phyloP scores from a whole-genome alignment of 192 early-diverging fungal genomes.

The Haplosporangium gracile region DNA sequence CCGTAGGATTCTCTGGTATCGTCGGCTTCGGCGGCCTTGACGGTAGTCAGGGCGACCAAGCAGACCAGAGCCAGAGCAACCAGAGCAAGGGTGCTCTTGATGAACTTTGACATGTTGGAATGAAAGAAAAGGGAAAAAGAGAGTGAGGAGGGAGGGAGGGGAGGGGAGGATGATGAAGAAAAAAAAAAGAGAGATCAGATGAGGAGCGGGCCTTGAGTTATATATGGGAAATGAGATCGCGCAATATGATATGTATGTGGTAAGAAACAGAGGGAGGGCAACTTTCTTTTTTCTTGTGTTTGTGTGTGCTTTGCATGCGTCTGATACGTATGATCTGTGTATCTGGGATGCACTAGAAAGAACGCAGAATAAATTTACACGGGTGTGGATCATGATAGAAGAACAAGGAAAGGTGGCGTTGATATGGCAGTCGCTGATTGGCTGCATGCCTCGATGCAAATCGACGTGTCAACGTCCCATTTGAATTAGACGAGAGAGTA shows the following conservation, averaged over 20 bases:
- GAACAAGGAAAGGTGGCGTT: not conserved
- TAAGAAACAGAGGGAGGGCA: not conserved
- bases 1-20: slow-evolving; percentile 46
- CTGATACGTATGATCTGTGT: not conserved
- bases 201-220: slow-evolving; percentile 5
- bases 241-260: no score
- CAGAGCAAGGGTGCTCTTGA: slow-evolving; percentile 55
- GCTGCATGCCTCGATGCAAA: slow-evolving; percentile 9
- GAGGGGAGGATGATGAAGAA: slow-evolving; percentile 19
- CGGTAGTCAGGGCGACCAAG: slow-evolving; percentile 50
- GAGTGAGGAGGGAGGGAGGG: slow-evolving; percentile 8
- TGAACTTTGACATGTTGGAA: slow-evolving; percentile 54
- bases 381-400: not conserved
- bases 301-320: not conserved
- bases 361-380: not conserved
- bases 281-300: not conserved
- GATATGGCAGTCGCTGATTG: slow-evolving; percentile 32
- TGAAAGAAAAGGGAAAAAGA: not conserved
- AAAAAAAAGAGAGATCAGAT: slow-evolving; percentile 20
- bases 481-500: not conserved
- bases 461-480: not conserved
- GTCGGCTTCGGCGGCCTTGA: slow-evolving; percentile 56
- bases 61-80: slow-evolving; percentile 51
- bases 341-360: no score
- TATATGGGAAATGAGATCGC: slow-evolving; percentile 2